These are phyloP conservation scores for Triglochin maritima DNA, from an alignment of 106 monocot species.

Conservation along the genomic window DNA sequence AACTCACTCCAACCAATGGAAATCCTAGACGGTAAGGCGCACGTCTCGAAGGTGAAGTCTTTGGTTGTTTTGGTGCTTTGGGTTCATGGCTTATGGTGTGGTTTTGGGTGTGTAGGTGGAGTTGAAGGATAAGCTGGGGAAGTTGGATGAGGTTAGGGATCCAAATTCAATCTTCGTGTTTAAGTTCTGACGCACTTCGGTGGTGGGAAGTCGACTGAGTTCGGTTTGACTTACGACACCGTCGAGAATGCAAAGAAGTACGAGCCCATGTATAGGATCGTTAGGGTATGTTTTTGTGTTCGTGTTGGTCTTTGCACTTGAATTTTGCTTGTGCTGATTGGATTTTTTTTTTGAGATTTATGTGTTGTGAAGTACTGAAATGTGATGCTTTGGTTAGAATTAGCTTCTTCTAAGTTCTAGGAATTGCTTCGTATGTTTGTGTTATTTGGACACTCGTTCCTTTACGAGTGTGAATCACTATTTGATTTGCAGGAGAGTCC, in stretches of 20 bases:
- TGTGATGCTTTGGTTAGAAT: too few relatives aligned
- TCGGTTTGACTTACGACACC: constrained; percentile 68
- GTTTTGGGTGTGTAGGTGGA: constrained; percentile 33
- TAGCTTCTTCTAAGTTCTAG: too few relatives aligned
- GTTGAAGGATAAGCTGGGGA: constrained; percentile 60
- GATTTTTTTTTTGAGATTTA: too few relatives aligned
- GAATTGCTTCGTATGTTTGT: too few relatives aligned
- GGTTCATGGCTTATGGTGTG: background rate
- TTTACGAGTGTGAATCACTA: too few relatives aligned
- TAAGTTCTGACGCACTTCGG: constrained; percentile 80
- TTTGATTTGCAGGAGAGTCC: too few relatives aligned
- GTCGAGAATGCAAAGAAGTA: constrained; percentile 68
- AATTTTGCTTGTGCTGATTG: too few relatives aligned
- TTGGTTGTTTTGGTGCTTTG: background rate
- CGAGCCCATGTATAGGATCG: constrained; percentile 76
- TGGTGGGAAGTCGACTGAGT: constrained; percentile 85
- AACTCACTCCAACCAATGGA: too few relatives aligned
- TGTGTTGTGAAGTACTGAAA: too few relatives aligned
- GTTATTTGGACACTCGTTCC: too few relatives aligned
- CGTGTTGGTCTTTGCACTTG: too few relatives aligned
- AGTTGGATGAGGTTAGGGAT: constrained; percentile 69
- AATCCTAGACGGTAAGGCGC: constrained; percentile 57
- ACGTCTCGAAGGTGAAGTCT: constrained; percentile 59
- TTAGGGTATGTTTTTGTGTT: constrained; percentile 38
- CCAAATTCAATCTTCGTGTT: constrained; percentile 72